Base-by-base conservation (phyloP, 2,329 filamentous ascomycete species). In the Trichoderma koningiopsis region DNA sequence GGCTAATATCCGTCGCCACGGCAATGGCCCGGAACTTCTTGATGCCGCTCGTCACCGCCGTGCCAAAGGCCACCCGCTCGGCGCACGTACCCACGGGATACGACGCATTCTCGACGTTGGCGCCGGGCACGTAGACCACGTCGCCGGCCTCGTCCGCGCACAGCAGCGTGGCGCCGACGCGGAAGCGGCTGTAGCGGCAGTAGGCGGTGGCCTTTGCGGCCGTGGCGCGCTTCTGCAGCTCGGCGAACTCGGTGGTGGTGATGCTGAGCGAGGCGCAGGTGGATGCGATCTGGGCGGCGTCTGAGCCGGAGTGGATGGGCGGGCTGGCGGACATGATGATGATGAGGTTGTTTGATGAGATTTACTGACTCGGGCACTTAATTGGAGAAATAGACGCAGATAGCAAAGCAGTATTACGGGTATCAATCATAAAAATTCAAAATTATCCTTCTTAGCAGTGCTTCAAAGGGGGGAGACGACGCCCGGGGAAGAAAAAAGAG, bases 1-100 rank as follows among this genome's bases (percentile, higher is more conserved):
- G 87, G 37, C 80, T 81, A 53, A 92, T 91, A 77, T 97, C 92
- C 6, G 94, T 96, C 7, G 92, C 87, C 4, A 99, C 94, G 19
- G 92, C 95, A 27, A 99, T 81, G 24, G 94, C 95, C 76, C 88
- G 90, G 81, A 96, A 93, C 10, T 64, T 75, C 40, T 79, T 81
- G 72, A 86, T 80, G 3, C 87, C 87, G 63, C 82, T 82, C 7
- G 88, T 87, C 5, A 97, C 87, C 27, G 95, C 95, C 49, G 89
- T 93, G 8, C 88, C 92, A 73, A 98, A 85, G 1, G 93, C 94
- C n/a, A 95, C 92, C 70, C 95, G 86, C 85, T 99, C 96, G 16
- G 96, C 96, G 80, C 96, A 98, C 3, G 92, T 96, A n/a, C 93
- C 93, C 6, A 97, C 94, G 0, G 96, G 95, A 78, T 97, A 98